Conservation (phyloP, 441 rosid genomes). For the Jatropha multifida region DNA sequence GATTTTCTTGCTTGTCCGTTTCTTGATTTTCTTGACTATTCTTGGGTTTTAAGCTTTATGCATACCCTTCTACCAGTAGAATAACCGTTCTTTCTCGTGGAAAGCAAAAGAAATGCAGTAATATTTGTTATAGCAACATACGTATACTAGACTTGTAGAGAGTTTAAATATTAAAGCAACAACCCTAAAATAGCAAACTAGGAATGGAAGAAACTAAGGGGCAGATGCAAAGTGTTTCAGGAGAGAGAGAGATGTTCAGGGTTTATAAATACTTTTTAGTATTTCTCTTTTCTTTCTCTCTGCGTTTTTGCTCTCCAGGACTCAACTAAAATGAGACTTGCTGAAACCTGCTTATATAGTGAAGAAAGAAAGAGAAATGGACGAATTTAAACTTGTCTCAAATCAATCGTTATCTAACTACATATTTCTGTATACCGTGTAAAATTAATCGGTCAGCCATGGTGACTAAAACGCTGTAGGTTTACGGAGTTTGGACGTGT, state of each 20-base stretch:
- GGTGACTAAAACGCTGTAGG: background rate
- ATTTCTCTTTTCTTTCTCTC: background rate
- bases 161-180: background rate
- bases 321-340: background rate
- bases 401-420: too few relatives aligned
- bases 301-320: background rate
- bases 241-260: background rate
- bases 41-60: background rate
- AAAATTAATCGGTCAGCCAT: background rate
- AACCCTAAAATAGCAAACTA: background rate
- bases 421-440: background rate
- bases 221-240: background rate
- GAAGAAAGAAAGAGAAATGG: background rate
- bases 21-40: background rate
- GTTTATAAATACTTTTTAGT: background rate
- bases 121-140: background rate
- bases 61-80: background rate
- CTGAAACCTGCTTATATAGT: conserved; percentile 6
- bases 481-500: background rate
- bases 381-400: too few relatives aligned
- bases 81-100: background rate
- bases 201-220: background rate
- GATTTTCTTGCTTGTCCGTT: background rate
- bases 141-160: background rate
- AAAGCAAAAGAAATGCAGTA: background rate